Evolutionary conservation across 192 early-diverging fungal species (phyloP).

Genomic region (Linnemannia schmuckeri): DNA sequence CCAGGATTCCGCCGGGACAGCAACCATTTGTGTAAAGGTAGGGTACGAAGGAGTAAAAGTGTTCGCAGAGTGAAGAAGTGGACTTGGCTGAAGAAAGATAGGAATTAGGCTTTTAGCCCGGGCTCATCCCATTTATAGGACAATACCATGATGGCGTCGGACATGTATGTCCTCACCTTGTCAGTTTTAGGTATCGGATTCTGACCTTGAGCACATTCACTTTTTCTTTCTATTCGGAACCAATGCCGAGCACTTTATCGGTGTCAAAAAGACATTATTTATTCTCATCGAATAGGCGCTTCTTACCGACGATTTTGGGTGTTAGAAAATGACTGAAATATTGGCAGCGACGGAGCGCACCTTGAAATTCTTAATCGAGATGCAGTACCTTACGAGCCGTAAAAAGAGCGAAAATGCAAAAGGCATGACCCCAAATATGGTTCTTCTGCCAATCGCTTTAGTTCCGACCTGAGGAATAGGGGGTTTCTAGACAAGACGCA

Average conservation of each 20-base stretch:
- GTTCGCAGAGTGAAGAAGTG: no score
- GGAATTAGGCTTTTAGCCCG: background rate
- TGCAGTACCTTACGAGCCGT: background rate
- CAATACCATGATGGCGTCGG: background rate
- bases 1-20: background rate
- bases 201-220: background rate
- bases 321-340: background rate
- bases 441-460: background rate
- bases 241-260: background rate
- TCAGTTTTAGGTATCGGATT: no score
- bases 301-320: background rate
- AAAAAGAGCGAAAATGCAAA: background rate
- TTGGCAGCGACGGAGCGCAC: background rate
- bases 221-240: background rate
- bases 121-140: background rate
- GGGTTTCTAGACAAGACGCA: background rate
- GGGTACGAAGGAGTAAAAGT: background rate
- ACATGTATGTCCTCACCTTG: background rate
- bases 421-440: background rate
- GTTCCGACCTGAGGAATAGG: background rate
- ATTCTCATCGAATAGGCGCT: no score
- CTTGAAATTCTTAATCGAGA: background rate
- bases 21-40: background rate
- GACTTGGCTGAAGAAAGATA: no score
- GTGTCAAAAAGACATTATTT: no score